Evolutionary conservation across 352 stramenopile species (phyloP).

Genomic region (Phytophthora ramorum): DNA sequence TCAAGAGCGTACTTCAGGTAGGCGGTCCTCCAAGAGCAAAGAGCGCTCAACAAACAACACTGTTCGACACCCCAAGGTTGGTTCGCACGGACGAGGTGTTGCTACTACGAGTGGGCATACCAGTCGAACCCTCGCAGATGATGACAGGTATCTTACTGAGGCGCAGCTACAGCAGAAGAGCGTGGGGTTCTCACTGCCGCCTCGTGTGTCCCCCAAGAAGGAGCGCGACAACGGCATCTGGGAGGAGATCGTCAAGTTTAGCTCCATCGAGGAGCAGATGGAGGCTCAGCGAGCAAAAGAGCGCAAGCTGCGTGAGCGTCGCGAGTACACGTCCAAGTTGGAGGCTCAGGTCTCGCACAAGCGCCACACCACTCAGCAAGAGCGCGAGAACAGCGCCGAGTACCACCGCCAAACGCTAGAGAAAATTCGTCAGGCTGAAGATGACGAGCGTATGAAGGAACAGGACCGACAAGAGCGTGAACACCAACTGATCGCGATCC

Average conservation of each 20-base stretch:
- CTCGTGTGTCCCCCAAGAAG: slow-evolving; percentile 73
- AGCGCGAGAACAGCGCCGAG: slow-evolving; percentile 51
- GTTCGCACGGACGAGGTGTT: slow-evolving; percentile 5
- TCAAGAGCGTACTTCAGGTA: slow-evolving; percentile 15
- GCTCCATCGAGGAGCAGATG: slow-evolving; percentile 68
- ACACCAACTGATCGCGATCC: slow-evolving; percentile 71
- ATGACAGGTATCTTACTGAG: slow-evolving; percentile 73
- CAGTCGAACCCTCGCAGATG: slow-evolving; percentile 30
- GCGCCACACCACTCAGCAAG: slow-evolving; percentile 37
- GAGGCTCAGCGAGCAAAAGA: slow-evolving; percentile 53
- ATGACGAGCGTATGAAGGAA: slow-evolving; percentile 68
- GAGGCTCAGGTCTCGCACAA: slow-evolving; percentile 64
- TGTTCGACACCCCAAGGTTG: not conserved
- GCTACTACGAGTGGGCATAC: not conserved
- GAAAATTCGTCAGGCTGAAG: slow-evolving; percentile 54
- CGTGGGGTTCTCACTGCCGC: slow-evolving; percentile 67
- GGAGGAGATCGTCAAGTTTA: slow-evolving; percentile 87
- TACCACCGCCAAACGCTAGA: slow-evolving; percentile 64
- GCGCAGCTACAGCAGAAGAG: slow-evolving; percentile 76
- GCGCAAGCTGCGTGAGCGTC: slow-evolving; percentile 42
- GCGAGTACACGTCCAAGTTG: slow-evolving; percentile 51
- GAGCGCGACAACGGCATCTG: slow-evolving; percentile 83
- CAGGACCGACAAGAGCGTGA: slow-evolving; percentile 54
- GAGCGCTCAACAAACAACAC: slow-evolving; percentile 27
- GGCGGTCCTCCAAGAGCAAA: slow-evolving; percentile 35